Evolutionary conservation across 768 basidiomycete genomes (phyloP).

Genomic region (Tricholoma flavovirens): DNA sequence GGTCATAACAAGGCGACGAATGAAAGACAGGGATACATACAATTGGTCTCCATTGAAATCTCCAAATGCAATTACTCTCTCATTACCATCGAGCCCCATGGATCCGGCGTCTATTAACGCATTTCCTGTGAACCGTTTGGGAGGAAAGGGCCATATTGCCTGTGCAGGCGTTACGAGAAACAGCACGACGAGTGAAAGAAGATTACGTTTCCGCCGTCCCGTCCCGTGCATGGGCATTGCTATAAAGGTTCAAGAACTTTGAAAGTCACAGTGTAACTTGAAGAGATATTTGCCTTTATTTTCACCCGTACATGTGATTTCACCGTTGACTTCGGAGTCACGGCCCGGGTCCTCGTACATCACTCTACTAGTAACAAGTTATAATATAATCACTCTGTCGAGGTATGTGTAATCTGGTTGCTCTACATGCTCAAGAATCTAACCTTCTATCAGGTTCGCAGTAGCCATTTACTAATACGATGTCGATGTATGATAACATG

Average conservation of each 20-base stretch:
- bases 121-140: conserved; percentile 82
- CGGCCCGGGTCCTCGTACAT: too few species aligned
- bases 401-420: too few species aligned
- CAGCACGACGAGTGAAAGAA: background rate
- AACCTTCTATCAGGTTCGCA: background rate
- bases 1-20: background rate
- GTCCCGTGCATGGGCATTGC: conserved; percentile 8
- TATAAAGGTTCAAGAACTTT: too few species aligned
- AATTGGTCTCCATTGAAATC: conserved; percentile 97
- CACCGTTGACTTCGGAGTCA: too few species aligned
- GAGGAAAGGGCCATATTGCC: conserved; percentile 72
- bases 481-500: conserved; percentile 1
- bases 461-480: background rate
- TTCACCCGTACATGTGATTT: too few species aligned
- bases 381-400: too few species aligned
- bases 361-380: too few species aligned
- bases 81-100: conserved; percentile 68
- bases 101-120: conserved; percentile 74
- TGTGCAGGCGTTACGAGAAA: conserved; percentile 4
- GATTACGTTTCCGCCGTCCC: conserved; percentile 4
- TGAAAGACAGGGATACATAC: conserved; percentile 41
- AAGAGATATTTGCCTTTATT: too few species aligned
- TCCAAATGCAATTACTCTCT: conserved; percentile 81
- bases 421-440: too few species aligned
- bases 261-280: too few species aligned